These are phyloP conservation scores for Phalaenopsis hybrid DNA, from an alignment of 116 monocot species.

Conservation along the genomic window DNA sequence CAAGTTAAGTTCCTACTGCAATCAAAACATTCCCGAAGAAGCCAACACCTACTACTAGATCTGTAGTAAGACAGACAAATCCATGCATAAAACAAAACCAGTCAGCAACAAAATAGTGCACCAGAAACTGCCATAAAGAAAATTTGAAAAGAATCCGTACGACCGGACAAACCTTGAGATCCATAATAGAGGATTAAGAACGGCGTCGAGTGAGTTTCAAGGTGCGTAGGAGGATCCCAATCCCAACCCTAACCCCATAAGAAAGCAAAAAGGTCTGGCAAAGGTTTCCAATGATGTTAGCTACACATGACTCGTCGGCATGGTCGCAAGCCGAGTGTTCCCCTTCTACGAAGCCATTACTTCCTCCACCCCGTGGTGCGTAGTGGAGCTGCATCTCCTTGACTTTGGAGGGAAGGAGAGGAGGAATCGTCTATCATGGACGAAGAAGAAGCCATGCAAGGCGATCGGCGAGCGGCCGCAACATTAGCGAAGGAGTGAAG, in stretches of 20 bases:
- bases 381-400: constrained; percentile 78
- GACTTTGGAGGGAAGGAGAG: constrained; percentile 4
- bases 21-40: background rate
- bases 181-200: constrained; percentile 89
- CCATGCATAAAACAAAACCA: background rate
- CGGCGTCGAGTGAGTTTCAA: constrained; percentile 80
- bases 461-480: background rate
- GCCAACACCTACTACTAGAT: background rate
- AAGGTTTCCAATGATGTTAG: constrained; percentile 79
- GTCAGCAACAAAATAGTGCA: background rate
- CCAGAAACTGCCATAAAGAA: background rate
- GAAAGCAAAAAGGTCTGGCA: constrained; percentile 94
- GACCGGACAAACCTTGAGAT: constrained; percentile 61
- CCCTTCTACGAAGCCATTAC: constrained; percentile 2
- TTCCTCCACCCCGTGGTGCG: constrained; percentile 12
- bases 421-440: constrained; percentile 6
- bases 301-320: constrained; percentile 68
- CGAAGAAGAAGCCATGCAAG: constrained; percentile 13
- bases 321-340: constrained; percentile 46
- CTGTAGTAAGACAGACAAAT: background rate
- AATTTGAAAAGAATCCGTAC: background rate
- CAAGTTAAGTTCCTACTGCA: background rate
- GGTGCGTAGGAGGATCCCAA: constrained; percentile 88
- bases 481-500: background rate
- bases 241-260: constrained; percentile 91